phyloP scores from a whole-genome alignment of 345 rosid genomes.

The Camelina neglecta region DNA sequence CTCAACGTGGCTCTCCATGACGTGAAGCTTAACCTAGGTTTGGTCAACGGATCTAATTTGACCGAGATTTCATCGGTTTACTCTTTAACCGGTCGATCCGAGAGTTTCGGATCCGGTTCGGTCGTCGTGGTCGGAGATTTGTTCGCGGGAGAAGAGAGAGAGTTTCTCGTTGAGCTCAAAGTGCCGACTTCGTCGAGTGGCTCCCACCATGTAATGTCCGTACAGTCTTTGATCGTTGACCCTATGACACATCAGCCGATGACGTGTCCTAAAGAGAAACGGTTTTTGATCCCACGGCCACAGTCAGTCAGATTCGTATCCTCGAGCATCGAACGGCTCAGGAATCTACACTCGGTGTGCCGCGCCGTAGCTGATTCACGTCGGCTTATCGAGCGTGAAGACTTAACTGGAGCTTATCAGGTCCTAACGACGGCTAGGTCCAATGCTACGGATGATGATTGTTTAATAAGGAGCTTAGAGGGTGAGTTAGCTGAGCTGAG shows the following conservation, averaged over 20 bases:
- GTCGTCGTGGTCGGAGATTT: slow-evolving; percentile 62
- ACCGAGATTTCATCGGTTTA: slow-evolving; percentile 70
- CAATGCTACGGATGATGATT: slow-evolving; percentile 58
- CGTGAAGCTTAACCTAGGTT: slow-evolving; percentile 63
- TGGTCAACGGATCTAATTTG: slow-evolving; percentile 61
- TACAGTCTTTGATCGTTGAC: slow-evolving; percentile 65
- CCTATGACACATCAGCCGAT: slow-evolving; percentile 50
- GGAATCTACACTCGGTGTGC: slow-evolving; percentile 62
- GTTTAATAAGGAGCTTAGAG: slow-evolving; percentile 62
- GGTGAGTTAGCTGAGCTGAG: slow-evolving; percentile 67
- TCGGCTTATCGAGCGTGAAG: slow-evolving; percentile 56
- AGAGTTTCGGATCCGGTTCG: slow-evolving; percentile 51
- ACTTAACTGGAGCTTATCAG: slow-evolving; percentile 64
- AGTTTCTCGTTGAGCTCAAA: slow-evolving; percentile 68
- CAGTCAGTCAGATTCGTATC: slow-evolving; percentile 53
- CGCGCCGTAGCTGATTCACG: slow-evolving; percentile 80
- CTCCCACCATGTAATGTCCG: slow-evolving; percentile 64
- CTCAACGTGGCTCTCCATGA: slow-evolving; percentile 63
- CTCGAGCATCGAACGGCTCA: slow-evolving; percentile 61
- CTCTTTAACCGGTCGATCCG: slow-evolving; percentile 53
- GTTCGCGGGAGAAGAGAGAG: slow-evolving; percentile 76
- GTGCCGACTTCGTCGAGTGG: slow-evolving; percentile 54
- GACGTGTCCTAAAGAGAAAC: slow-evolving; percentile 53
- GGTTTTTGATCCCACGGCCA: slow-evolving; percentile 58
- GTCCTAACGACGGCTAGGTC: slow-evolving; percentile 71